Evolutionary conservation across 495 filamentous ascomycete genomes (phyloP).

Genomic region (Astrothelium subdiscretum): DNA sequence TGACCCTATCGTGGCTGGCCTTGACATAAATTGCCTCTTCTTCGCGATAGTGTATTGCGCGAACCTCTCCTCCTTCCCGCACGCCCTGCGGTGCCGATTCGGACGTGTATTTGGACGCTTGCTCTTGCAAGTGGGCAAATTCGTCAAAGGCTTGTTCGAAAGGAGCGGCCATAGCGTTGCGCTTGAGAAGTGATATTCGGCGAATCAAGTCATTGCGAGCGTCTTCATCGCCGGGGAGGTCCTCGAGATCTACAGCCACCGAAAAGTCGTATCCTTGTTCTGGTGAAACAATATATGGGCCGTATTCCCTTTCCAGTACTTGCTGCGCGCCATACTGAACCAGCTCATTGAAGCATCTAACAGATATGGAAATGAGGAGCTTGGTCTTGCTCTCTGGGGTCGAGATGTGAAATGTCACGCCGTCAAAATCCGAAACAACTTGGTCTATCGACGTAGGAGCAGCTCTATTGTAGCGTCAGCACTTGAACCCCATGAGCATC

Average conservation of each 20-base stretch:
- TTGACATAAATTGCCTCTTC: slow-evolving; percentile 99
- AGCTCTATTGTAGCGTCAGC: slow-evolving; percentile 43
- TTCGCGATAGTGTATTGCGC: slow-evolving; percentile 94
- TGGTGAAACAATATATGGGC: slow-evolving; percentile 72
- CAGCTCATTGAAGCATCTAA: slow-evolving; percentile 89
- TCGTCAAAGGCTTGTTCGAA: slow-evolving; percentile 95
- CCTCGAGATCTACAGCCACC: slow-evolving; percentile 74
- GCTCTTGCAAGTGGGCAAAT: slow-evolving; percentile 71
- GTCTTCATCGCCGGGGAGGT: slow-evolving; percentile 67
- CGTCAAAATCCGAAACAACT: slow-evolving; percentile 95
- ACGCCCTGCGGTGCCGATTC: slow-evolving; percentile 87
- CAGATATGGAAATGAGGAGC: slow-evolving; percentile 82
- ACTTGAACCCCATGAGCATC: not conserved
- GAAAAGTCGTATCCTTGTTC: slow-evolving; percentile 94
- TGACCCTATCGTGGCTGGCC: slow-evolving; percentile 90
- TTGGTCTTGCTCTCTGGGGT: slow-evolving; percentile 86
- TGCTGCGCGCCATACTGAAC: slow-evolving; percentile 83
- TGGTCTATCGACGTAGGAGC: slow-evolving; percentile 85
- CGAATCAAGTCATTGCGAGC: slow-evolving; percentile 72
- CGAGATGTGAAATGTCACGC: slow-evolving; percentile 93
- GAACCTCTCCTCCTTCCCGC: slow-evolving; percentile 78
- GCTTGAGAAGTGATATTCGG: slow-evolving; percentile 79
- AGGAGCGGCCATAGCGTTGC: slow-evolving; percentile 95
- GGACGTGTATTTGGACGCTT: slow-evolving; percentile 77
- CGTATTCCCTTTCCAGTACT: slow-evolving; percentile 89